Evolutionary conservation across 2,329 filamentous ascomycete genomes (phyloP).

Genomic region (Cladosporium sp.): DNA sequence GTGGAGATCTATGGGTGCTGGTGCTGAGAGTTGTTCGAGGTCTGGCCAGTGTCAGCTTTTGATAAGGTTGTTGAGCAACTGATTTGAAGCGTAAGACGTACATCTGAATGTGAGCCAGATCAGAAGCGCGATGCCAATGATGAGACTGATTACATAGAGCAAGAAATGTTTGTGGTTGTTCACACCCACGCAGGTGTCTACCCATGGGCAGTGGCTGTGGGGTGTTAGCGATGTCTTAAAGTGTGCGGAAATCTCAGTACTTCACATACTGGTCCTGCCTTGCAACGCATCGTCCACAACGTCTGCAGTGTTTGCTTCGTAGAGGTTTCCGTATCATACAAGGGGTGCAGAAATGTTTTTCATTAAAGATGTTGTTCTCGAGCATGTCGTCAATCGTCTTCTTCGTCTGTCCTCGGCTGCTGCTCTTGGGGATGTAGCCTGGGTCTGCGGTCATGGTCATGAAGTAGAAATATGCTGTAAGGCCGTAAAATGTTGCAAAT

Average conservation of each 20-base stretch:
- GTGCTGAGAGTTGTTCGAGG: conserved; percentile 43
- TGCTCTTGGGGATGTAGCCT: conserved; percentile 86
- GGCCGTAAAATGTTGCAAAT: conserved; percentile 59
- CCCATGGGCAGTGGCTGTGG: conserved; percentile 91
- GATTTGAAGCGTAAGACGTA: conserved; percentile 42
- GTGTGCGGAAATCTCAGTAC: background rate
- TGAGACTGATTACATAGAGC: conserved; percentile 75
- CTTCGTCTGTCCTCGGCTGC: conserved; percentile 84
- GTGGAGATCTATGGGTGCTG: conserved; percentile 37
- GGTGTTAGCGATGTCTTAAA: conserved; percentile 14
- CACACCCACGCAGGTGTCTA: conserved; percentile 90
- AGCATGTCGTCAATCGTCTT: conserved; percentile 84
- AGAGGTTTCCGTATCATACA: conserved; percentile 94
- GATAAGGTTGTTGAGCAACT: conserved; percentile 38
- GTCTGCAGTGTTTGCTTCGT: conserved; percentile 90
- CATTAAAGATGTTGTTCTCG: conserved; percentile 82
- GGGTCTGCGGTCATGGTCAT: conserved; percentile 84
- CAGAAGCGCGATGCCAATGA: conserved; percentile 67
- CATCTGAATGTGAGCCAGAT: conserved; percentile 69
- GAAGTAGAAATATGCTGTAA: conserved; percentile 82
- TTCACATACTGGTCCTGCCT: conserved; percentile 87
- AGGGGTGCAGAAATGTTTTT: conserved; percentile 84
- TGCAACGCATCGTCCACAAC: conserved; percentile 86
- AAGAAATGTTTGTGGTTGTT: conserved; percentile 98
- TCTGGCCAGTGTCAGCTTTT: conserved; percentile 16